A percentile compares a stretch with the other conserved stretches of the same genome.
phyloP scores from a whole-genome alignment of 208 protist genomes.

The Trichomonas vaginalis region DNA sequence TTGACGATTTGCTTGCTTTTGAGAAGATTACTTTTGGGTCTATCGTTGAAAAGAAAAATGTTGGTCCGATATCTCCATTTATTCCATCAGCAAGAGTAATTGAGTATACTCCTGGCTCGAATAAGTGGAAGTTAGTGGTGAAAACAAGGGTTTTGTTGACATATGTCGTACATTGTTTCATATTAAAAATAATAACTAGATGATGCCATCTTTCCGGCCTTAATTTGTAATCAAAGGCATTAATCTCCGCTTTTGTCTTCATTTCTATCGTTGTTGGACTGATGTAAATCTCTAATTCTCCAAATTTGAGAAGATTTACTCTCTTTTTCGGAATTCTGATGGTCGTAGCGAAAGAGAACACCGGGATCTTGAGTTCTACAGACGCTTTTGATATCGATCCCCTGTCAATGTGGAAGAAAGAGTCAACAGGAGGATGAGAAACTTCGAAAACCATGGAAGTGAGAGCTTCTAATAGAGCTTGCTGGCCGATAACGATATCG shows the following conservation, averaged over 20 bases:
- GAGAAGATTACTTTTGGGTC: neutral
- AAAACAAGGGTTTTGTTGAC: neutral
- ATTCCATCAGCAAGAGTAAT: neutral
- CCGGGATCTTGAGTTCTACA: neutral
- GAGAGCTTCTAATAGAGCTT: neutral
- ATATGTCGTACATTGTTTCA: neutral
- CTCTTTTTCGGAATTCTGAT: neutral
- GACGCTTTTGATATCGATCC: neutral
- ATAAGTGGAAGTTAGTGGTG: neutral
- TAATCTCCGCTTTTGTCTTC: neutral
- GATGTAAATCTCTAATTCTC: neutral
- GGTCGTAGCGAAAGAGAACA: neutral
- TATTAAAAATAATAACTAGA: neutral
- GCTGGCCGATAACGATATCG: neutral
- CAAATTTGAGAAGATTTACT: neutral
- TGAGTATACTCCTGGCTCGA: neutral
- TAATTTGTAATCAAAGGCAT: neutral
- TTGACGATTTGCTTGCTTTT: neutral
- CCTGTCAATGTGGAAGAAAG: neutral
- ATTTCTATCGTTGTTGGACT: neutral
- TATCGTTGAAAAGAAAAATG: neutral
- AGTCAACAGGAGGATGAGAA: neutral
- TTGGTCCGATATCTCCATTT: neutral
- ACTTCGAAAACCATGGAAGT: neutral
- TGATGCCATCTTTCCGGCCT: neutral